Conservation (phyloP, 768 basidiomycete genomes). For the Termitomyces sp. region DNA sequence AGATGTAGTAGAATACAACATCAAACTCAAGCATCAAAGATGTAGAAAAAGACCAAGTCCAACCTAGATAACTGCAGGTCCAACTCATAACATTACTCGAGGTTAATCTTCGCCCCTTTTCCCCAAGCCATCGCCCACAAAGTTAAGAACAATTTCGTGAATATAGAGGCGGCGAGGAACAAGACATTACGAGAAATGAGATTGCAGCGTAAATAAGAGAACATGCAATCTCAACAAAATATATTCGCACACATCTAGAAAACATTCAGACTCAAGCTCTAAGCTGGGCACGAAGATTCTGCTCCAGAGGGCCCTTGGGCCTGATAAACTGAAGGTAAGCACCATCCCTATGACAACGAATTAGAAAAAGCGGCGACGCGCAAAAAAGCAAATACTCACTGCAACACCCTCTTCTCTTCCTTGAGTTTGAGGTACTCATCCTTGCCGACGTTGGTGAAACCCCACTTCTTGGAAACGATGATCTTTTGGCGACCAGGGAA, state of each 20-base stretch:
- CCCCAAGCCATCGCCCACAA: conserved; percentile 64
- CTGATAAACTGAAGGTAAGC: conserved; percentile 94
- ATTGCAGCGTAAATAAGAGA: no score
- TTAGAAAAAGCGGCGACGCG: conserved; percentile 2
- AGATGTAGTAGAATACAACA: no score
- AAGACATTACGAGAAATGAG: conserved; percentile 22
- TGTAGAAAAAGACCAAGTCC: not conserved
- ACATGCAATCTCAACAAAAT: no score
- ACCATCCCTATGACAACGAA: conserved; percentile 61
- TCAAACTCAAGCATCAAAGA: no score
- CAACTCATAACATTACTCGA: not conserved
- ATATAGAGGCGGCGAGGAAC: conserved; percentile 47
- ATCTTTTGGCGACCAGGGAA: conserved; percentile 99
- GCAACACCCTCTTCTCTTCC: conserved; percentile 83
- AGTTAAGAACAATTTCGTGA: conserved; percentile 63
- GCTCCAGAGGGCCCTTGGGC: conserved; percentile 79
- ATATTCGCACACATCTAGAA: conserved; percentile 1
- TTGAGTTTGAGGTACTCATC: conserved; percentile 86
- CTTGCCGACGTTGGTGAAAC: conserved; percentile 92
- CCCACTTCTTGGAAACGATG: conserved; percentile 97
- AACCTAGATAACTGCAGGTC: not conserved
- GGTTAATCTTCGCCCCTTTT: conserved; percentile 67
- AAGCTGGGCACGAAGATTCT: conserved; percentile 81
- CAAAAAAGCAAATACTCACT: conserved; percentile 46
- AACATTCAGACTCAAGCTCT: conserved; percentile 43